Conservation (phyloP, 2,329 filamentous ascomycete genomes). For the Paecilomyces variotii region DNA sequence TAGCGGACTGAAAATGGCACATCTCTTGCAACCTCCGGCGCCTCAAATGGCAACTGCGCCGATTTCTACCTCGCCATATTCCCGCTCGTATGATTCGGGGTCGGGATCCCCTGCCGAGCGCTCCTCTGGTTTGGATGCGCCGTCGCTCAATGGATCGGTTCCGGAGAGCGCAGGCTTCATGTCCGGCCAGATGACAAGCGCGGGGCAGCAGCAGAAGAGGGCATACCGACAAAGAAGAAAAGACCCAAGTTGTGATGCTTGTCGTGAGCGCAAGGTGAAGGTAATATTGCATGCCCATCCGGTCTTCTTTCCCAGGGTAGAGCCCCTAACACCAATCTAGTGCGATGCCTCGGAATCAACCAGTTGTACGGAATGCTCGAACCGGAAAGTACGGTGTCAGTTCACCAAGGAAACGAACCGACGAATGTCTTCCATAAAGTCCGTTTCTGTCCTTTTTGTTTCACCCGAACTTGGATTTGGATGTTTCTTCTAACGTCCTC, state of each 20-base stretch:
- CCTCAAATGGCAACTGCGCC: constrained; percentile 16
- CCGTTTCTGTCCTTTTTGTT: constrained; percentile 19
- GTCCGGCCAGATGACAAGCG: constrained; percentile 28
- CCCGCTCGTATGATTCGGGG: constrained; percentile 32
- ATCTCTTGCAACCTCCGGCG: constrained; percentile 30
- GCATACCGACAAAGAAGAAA: constrained; percentile 93
- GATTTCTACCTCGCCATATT: constrained; percentile 21
- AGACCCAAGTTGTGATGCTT: constrained; percentile 95
- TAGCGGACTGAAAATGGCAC: constrained; percentile 34
- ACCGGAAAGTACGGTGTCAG: constrained; percentile 92
- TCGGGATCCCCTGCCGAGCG: constrained; percentile 33
- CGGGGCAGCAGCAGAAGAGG: constrained; percentile 63
- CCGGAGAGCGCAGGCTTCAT: constrained; percentile 25
- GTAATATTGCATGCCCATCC: constrained; percentile 22
- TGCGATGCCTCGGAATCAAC: constrained; percentile 95
- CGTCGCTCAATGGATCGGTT: constrained; percentile 31
- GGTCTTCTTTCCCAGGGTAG: not conserved
- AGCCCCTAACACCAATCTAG: constrained; percentile 23
- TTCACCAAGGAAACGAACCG: constrained; percentile 99
- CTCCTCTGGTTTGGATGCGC: constrained; percentile 26
- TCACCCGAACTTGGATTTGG: not conserved
- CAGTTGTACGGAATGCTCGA: constrained; percentile 95
- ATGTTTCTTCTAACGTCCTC: constrained; percentile 5
- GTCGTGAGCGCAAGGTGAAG: constrained; percentile 71
- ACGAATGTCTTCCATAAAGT: constrained; percentile 97